phyloP scores from a whole-genome alignment of 345 rosid species.

The Pugionium cornutum region DNA sequence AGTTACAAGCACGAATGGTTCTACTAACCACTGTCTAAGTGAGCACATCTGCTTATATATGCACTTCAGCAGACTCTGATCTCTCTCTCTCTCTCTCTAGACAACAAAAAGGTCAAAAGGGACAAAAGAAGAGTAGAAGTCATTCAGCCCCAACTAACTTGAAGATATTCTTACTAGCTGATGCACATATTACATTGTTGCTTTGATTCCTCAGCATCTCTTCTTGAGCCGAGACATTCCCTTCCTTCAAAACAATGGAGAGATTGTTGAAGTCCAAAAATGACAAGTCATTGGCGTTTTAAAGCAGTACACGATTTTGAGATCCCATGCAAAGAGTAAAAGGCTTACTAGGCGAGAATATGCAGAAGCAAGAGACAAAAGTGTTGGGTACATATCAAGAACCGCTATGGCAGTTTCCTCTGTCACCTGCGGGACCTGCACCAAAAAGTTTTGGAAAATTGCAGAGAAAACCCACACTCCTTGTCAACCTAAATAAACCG shows the following conservation, averaged over 20 bases:
- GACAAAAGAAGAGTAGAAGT: background rate
- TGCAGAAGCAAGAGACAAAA: slow-evolving; percentile 74
- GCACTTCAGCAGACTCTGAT: background rate
- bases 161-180: slow-evolving; percentile 36
- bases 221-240: slow-evolving; percentile 34
- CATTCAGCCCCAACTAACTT: slow-evolving; percentile 31
- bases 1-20: slow-evolving; percentile 4
- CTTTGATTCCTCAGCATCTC: slow-evolving; percentile 31
- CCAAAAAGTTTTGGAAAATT: slow-evolving; percentile 1
- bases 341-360: slow-evolving; percentile 80
- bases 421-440: slow-evolving; percentile 84
- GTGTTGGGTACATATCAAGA: slow-evolving; percentile 78
- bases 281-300: background rate
- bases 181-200: slow-evolving; percentile 22
- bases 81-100: background rate
- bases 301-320: background rate
- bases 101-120: background rate
- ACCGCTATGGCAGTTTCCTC: slow-evolving; percentile 77
- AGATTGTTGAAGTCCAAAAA: background rate
- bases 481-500: background rate
- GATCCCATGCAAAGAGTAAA: background rate
- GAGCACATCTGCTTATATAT: background rate
- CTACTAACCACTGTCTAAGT: background rate
- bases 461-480: background rate
- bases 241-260: slow-evolving; percentile 20